Conservation (phyloP, 345 rosid species). For the Geranium brycei region DNA sequence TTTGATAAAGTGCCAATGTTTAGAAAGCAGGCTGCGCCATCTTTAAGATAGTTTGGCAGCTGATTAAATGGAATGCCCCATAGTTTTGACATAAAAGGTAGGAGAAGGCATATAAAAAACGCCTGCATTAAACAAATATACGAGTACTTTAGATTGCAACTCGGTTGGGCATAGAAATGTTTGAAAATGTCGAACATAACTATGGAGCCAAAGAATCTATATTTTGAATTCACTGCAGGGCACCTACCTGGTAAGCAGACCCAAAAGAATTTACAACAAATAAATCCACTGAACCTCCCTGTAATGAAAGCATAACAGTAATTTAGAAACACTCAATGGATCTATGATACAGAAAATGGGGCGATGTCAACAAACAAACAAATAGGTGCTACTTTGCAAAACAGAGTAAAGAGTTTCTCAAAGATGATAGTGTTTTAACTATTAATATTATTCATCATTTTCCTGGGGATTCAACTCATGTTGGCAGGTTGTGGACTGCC, state of each 20-base stretch:
- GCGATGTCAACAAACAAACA: too few relatives aligned
- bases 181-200: background rate
- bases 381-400: background rate
- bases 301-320: conserved; percentile 11
- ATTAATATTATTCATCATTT: too few relatives aligned
- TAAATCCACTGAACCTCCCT: conserved; percentile 83
- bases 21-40: conserved; percentile 83
- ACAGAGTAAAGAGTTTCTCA: background rate
- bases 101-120: conserved; percentile 60
- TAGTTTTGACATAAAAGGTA: conserved; percentile 81
- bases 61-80: conserved; percentile 90
- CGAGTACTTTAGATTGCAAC: conserved; percentile 9
- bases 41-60: conserved; percentile 76
- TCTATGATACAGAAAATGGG: too few relatives aligned
- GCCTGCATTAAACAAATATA: conserved; percentile 36
- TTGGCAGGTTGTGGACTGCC: too few relatives aligned
- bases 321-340: too few relatives aligned
- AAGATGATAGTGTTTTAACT: too few relatives aligned
- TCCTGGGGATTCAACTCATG: too few relatives aligned
- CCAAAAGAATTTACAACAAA: conserved; percentile 87
- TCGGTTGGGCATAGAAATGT: background rate
- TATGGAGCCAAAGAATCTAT: background rate
- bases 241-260: conserved; percentile 75
- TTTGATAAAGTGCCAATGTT: conserved; percentile 49
- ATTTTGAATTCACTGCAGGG: conserved; percentile 4